phyloP scores from a whole-genome alignment of 2,329 filamentous ascomycete species.

The Cladophialophora immunda region DNA sequence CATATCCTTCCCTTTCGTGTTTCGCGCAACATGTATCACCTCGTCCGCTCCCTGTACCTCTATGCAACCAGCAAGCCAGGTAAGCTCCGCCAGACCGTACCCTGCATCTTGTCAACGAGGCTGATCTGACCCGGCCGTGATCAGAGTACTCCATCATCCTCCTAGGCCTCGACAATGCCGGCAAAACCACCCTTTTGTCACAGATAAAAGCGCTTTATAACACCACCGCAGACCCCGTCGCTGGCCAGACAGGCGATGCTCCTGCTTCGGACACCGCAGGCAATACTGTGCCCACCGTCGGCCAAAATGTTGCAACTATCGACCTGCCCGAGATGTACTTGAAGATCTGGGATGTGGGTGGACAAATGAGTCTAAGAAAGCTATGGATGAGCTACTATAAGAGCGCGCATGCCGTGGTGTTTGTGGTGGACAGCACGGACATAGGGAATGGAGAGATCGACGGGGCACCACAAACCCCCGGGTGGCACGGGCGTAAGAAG shows the following conservation, averaged over 20 bases:
- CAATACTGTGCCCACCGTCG: slow-evolving; percentile 94
- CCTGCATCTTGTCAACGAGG: background rate
- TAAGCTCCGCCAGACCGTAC: slow-evolving; percentile 48
- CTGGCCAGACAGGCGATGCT: slow-evolving; percentile 48
- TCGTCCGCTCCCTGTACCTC: slow-evolving; percentile 92
- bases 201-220: slow-evolving; percentile 92
- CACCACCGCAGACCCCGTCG: slow-evolving; percentile 50
- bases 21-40: slow-evolving; percentile 80
- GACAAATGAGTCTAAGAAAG: slow-evolving; percentile 85
- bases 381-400: slow-evolving; percentile 97
- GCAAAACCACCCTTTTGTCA: slow-evolving; percentile 97
- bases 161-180: slow-evolving; percentile 96
- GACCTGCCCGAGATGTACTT: slow-evolving; percentile 93
- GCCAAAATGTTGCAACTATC: slow-evolving; percentile 94
- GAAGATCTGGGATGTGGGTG: slow-evolving; percentile 98
- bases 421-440: slow-evolving; percentile 95
- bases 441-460: slow-evolving; percentile 76
- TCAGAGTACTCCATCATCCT: slow-evolving; percentile 96
- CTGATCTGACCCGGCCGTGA: background rate
- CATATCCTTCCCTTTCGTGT: background rate
- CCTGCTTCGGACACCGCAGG: slow-evolving; percentile 69
- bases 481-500: slow-evolving; percentile 40
- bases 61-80: slow-evolving; percentile 98
- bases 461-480: slow-evolving; percentile 41
- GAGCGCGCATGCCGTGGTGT: slow-evolving; percentile 94